Conservation (phyloP, 129 eudicot species). For the Deinandra increscens region DNA sequence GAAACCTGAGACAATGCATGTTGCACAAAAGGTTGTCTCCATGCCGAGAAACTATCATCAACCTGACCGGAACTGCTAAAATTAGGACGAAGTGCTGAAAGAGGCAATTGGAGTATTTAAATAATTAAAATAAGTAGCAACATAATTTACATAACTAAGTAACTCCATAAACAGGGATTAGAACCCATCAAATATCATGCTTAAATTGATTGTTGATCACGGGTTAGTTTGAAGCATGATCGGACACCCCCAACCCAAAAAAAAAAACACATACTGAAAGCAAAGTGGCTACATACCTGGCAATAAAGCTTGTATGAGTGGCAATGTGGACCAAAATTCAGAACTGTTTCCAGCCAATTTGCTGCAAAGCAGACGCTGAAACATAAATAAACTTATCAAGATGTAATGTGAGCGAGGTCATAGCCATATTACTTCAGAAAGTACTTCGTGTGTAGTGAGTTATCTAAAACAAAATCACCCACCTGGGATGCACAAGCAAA, state of each 20-base stretch:
- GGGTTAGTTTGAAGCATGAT: not conserved
- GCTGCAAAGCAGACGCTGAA: constrained; percentile 81
- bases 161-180: not conserved
- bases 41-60: constrained; percentile 77
- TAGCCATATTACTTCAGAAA: constrained; percentile 5
- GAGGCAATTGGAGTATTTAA: constrained; percentile 9
- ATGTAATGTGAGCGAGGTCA: constrained; percentile 5
- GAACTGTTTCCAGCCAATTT: constrained; percentile 68
- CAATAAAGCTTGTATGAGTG: constrained; percentile 85
- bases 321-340: constrained; percentile 80
- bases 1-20: constrained; percentile 86
- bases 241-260: not conserved
- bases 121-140: not conserved
- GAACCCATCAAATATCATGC: constrained; percentile 6
- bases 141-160: not conserved
- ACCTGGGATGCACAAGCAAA: constrained; percentile 95
- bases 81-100: constrained; percentile 92
- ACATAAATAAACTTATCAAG: constrained; percentile 36
- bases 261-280: not conserved
- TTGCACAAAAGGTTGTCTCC: constrained; percentile 90
- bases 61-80: constrained; percentile 54
- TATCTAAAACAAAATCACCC: constrained; percentile 22
- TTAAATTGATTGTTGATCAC: not conserved
- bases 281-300: constrained; percentile 64
- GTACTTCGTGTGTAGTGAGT: not conserved